A percentile compares a stretch with the other conserved stretches of the same genome.
phyloP scores from a whole-genome alignment of 345 rosid genomes.

The Syzygium jambos region DNA sequence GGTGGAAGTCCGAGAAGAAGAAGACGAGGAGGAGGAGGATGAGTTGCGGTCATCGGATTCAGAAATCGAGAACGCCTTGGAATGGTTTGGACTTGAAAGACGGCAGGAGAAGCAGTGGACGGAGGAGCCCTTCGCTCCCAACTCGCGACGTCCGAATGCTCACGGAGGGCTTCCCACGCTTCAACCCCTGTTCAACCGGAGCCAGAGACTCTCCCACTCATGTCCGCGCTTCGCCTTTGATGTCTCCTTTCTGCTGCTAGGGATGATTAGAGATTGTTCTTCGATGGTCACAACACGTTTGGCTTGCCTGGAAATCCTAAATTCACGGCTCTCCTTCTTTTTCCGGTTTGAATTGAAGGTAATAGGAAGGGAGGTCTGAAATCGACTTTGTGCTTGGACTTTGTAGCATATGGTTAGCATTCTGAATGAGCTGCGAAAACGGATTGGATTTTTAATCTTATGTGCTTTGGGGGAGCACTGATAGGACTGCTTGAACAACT shows the following conservation, averaged over 20 bases:
- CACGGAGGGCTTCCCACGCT: constrained; percentile 68
- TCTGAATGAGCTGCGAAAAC: neutral
- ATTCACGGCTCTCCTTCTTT: neutral
- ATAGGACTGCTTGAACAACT: too few relatives aligned
- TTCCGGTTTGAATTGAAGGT: neutral
- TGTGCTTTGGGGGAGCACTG: too few relatives aligned
- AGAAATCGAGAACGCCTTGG: constrained; percentile 68
- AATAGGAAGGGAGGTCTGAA: rapidly evolving
- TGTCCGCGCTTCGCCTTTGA: constrained; percentile 61
- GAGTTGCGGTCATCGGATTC: constrained; percentile 52
- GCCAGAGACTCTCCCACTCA: constrained; percentile 68
- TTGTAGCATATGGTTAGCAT: neutral
- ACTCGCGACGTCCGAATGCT: constrained; percentile 70
- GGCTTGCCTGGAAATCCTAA: neutral
- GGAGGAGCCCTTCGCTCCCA: constrained; percentile 44
- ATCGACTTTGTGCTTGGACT: neutral
- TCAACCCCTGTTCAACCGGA: constrained; percentile 72
- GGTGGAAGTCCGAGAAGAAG: constrained; percentile 5
- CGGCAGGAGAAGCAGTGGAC: constrained; percentile 23
- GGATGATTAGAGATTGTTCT: neutral
- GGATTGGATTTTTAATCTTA: neutral
- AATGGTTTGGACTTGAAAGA: constrained; percentile 59
- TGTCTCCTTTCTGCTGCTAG: neutral
- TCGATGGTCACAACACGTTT: neutral
- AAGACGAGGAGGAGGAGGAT: constrained; percentile 21